phyloP scores from a whole-genome alignment of 2,329 filamentous ascomycete genomes.

The Aspergillus sp. region DNA sequence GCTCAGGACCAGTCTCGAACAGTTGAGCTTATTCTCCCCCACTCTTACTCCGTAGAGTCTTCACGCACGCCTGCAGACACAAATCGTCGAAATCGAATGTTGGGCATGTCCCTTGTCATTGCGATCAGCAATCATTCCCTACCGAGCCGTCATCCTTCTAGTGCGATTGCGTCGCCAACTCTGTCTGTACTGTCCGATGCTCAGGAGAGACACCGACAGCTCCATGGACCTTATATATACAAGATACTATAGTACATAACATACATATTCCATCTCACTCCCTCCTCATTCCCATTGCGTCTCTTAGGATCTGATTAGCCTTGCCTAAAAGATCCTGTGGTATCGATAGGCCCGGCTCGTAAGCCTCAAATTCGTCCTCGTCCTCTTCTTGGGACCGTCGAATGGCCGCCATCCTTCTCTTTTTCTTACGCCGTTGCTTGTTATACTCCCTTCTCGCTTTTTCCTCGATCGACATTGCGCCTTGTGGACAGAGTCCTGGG shows the following conservation, averaged over 20 bases:
- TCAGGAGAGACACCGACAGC: neutral
- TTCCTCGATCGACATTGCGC: neutral
- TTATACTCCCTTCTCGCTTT: slow-evolving; percentile 16
- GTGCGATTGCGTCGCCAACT: neutral
- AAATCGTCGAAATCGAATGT: neutral
- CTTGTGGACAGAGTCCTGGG: slow-evolving; percentile 23
- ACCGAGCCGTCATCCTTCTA: neutral
- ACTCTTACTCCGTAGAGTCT: no score
- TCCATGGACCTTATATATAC: neutral
- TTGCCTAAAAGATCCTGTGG: slow-evolving; percentile 14
- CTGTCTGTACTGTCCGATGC: neutral
- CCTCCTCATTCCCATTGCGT: neutral
- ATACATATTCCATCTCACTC: neutral
- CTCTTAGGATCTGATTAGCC: neutral
- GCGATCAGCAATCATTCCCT: slow-evolving; percentile 1
- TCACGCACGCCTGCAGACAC: neutral
- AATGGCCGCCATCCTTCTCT: slow-evolving; percentile 21
- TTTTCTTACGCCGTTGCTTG: slow-evolving; percentile 23
- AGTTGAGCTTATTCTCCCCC: no score
- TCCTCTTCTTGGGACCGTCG: slow-evolving; percentile 19
- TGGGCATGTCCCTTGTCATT: neutral
- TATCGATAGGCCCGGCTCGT: slow-evolving; percentile 19
- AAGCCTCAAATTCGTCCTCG: slow-evolving; percentile 17
- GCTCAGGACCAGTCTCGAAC: no score
- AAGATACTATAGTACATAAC: neutral